A percentile compares a stretch with the other conserved stretches of the same genome.
phyloP scores from a whole-genome alignment of 257 asterid species.

The Solanum dulcamara region DNA sequence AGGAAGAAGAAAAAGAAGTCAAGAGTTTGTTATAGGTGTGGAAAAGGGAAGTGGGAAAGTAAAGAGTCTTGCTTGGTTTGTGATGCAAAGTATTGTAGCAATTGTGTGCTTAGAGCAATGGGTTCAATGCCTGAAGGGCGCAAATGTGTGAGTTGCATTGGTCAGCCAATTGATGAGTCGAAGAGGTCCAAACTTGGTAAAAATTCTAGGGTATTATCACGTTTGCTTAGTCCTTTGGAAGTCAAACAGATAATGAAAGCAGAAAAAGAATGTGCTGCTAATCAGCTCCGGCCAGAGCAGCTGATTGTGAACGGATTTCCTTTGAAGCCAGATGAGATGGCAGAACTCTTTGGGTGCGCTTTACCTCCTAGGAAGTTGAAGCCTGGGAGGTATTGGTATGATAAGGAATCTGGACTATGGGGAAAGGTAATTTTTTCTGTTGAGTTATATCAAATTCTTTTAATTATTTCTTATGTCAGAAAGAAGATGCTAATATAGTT shows the following conservation, averaged over 20 bases:
- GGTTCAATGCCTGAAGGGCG: slow-evolving; percentile 99
- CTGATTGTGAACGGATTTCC: slow-evolving; percentile 74
- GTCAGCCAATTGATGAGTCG: slow-evolving; percentile 76
- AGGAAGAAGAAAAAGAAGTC: slow-evolving; percentile 62
- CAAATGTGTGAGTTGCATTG: slow-evolving; percentile 82
- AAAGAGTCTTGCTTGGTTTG: slow-evolving; percentile 84
- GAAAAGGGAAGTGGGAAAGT: slow-evolving; percentile 84
- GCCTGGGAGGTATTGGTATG: slow-evolving; percentile 95
- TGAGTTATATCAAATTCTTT: background rate
- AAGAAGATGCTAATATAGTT: slow-evolving; percentile 11
- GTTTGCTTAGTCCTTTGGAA: slow-evolving; percentile 79
- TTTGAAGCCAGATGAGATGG: slow-evolving; percentile 75
- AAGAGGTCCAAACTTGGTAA: slow-evolving; percentile 66
- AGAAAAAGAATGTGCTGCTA: slow-evolving; percentile 77
- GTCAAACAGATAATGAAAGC: slow-evolving; percentile 88
- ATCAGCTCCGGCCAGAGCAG: slow-evolving; percentile 93
- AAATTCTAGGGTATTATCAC: slow-evolving; percentile 56
- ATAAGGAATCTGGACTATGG: slow-evolving; percentile 91
- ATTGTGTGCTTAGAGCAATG: slow-evolving; percentile 94
- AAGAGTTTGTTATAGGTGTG: slow-evolving; percentile 73
- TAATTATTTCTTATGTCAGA: background rate
- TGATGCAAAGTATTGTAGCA: slow-evolving; percentile 73
- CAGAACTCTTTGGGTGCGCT: slow-evolving; percentile 67
- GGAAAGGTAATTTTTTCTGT: slow-evolving; percentile 52
- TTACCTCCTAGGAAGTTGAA: slow-evolving; percentile 73